These are phyloP conservation scores for Hemisphaericaspora subhashii DNA, from an alignment of 1,139 yeast genomes.

Conservation along the genomic window DNA sequence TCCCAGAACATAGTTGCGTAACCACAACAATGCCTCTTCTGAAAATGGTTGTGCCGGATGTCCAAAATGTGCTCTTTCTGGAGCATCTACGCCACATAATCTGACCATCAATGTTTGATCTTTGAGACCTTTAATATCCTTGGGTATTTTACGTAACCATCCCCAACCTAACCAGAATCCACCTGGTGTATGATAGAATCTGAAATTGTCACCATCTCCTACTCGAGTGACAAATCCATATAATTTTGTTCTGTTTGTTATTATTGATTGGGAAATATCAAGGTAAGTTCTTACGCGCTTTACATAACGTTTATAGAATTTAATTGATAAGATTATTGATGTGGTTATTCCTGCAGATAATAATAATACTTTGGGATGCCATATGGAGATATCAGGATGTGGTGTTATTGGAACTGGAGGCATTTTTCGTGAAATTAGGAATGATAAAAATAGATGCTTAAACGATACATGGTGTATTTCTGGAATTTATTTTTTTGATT, in stretches of 20 bases:
- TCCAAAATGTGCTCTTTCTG: slow-evolving; percentile 94
- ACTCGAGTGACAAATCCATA: slow-evolving; percentile 86
- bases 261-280: slow-evolving; percentile 39
- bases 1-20: slow-evolving; percentile 62
- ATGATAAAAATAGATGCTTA: too few relatives aligned
- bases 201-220: slow-evolving; percentile 96
- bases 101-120: slow-evolving; percentile 67
- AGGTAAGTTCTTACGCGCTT: slow-evolving; percentile 36
- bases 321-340: slow-evolving; percentile 30
- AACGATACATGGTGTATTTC: too few relatives aligned
- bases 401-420: slow-evolving; percentile 10
- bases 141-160: slow-evolving; percentile 64
- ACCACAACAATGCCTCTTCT: slow-evolving; percentile 82
- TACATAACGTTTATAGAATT: slow-evolving; percentile 36
- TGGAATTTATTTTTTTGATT: background rate
- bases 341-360: slow-evolving; percentile 40
- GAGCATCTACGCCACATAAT: slow-evolving; percentile 96
- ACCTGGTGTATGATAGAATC: slow-evolving; percentile 92
- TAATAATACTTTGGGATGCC: slow-evolving; percentile 44
- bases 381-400: slow-evolving; percentile 21
- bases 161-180: slow-evolving; percentile 91
- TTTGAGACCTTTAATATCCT: slow-evolving; percentile 45
- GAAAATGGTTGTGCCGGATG: slow-evolving; percentile 88
- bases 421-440: slow-evolving; percentile 5
- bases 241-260: slow-evolving; percentile 38